A percentile compares a stretch with the other conserved stretches of the same genome.
phyloP scores from a whole-genome alignment of 305 asterid genomes.

The Fraxinus paxiana region DNA sequence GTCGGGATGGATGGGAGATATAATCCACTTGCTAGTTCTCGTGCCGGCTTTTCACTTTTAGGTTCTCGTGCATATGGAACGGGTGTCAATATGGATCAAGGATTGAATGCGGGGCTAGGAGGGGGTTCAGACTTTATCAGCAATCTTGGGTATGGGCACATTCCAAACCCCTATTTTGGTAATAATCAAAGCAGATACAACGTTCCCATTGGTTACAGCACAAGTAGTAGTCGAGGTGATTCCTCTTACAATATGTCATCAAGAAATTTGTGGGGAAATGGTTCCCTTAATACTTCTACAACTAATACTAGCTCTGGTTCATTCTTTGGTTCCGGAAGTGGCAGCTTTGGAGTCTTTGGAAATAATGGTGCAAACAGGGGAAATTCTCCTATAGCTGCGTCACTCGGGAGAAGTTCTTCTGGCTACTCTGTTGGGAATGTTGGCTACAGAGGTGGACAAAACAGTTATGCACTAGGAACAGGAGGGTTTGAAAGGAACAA shows the following conservation, averaged over 20 bases:
- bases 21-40: conserved; percentile 43
- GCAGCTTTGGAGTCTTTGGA: conserved; percentile 70
- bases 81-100: conserved; percentile 56
- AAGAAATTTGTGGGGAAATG: conserved; percentile 56
- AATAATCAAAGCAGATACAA: conserved; percentile 48
- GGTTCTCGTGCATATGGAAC: conserved; percentile 61
- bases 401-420: conserved; percentile 48
- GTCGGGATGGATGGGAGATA: conserved; percentile 49
- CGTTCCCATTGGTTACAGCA: conserved; percentile 56
- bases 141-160: conserved; percentile 52
- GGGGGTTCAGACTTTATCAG: conserved; percentile 47
- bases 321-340: conserved; percentile 54
- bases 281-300: conserved; percentile 50
- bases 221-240: conserved; percentile 48
- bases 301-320: conserved; percentile 55
- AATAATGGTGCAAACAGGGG: conserved; percentile 66
- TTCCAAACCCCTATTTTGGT: conserved; percentile 49
- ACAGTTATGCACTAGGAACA: conserved; percentile 45
- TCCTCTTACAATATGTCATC: conserved; percentile 37
- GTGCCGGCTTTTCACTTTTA: conserved; percentile 51
- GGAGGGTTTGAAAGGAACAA: conserved; percentile 61
- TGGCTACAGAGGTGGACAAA: conserved; percentile 60
- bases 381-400: conserved; percentile 40
- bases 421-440: conserved; percentile 51
- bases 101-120: conserved; percentile 45